Evolutionary conservation across 1,139 yeast genomes (phyloP), one percentile per base, ranked within the genome.

Genomic region (Pichia sp.): DNA sequence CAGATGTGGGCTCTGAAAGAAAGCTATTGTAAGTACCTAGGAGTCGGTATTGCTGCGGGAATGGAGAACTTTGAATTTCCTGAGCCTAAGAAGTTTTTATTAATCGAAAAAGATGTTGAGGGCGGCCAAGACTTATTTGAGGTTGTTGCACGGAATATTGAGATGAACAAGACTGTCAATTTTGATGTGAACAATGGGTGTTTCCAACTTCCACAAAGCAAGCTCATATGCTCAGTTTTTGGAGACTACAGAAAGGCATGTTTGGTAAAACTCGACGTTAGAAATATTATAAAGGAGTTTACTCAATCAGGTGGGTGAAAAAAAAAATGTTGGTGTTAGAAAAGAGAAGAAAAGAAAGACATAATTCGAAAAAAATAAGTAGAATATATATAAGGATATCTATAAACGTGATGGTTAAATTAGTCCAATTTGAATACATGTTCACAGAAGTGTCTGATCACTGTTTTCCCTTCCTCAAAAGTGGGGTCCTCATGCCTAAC

Each of bases 1-100:
- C 81, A 80, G 51, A 73, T 78, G 38, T 87, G 93, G 95, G 85
- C 93, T 0, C 66, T 86, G 53, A 86, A 87, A 63, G 95, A 87
- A 64, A 80, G 87, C 40, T 85, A 81, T 60, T 77, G 85, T 2
- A 86, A 86, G 62, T 75, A 75, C 30, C 60, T 78, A 5, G 93
- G 93, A 0, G 69, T 75, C 23, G 93, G 95, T 0, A 69, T 86
- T 31, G 79, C 83, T 58, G 70, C 77, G 16, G 82, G 83, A 46
- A 68, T 85, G 55, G 54, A 61, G 3, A 53, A 62, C 0, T 71
- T 71, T 46, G 66, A 72, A 54, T 70, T 67, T 53, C 13, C 50
- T 3, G n/a, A 40, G 10, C 23, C 23, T 8, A 8, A n/a, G 10
- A n/a, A 40, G 10, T 5, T 5, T 10, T 8, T 40, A 8, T 8